Base-by-base conservation (phyloP, 2,329 filamentous ascomycete species). In the Setomelanomma holmii region DNA sequence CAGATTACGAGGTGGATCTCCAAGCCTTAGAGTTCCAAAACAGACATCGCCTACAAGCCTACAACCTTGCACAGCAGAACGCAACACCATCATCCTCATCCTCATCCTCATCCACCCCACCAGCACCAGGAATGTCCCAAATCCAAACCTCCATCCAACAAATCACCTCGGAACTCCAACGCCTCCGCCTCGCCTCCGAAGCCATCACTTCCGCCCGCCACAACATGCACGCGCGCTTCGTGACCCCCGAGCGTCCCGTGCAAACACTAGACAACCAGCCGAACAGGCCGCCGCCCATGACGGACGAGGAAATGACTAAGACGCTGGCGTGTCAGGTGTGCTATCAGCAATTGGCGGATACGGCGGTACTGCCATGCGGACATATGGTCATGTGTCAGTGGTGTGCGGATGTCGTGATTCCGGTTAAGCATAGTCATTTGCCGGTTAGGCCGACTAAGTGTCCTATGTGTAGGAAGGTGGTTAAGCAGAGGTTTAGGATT, bases 371-470 rank as follows among this genome's bases (percentile, higher is more conserved):
- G 30, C 82, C 82, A 0, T 85, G 82, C 53, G 82, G 82, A 0
- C 82, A 84, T 63, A 74, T 83, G 55, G 75, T 80, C 27, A 80
- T 84, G 74, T 84, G 82, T 61, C 70, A 76, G 34, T 84, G 81
- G 81, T 84, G 82, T 57, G 80, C 80, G 3, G 79, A 82, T 43
- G 75, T 80, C 43, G 76, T 79, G 39, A 74, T 80, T 27, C 81
- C 81, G 2, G 71, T 76, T 1, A 73, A 73, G 61, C 67, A 74
- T 49, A 61, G 70, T 22, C 76, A 79, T 60, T 64, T 76, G 24
- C 78, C 78, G 16, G 44, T 60, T n/a, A 64, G 72, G 14, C 58
- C 56, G 12, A 72, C 70, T 4, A 75, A 73, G 36, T 81, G 79
- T 64, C 79, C 79, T 2, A 76, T 79, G 51, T 81, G 79, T 56